Conservation (phyloP, 169 alveolate genomes). For the Cyclospora cayetanensis region DNA sequence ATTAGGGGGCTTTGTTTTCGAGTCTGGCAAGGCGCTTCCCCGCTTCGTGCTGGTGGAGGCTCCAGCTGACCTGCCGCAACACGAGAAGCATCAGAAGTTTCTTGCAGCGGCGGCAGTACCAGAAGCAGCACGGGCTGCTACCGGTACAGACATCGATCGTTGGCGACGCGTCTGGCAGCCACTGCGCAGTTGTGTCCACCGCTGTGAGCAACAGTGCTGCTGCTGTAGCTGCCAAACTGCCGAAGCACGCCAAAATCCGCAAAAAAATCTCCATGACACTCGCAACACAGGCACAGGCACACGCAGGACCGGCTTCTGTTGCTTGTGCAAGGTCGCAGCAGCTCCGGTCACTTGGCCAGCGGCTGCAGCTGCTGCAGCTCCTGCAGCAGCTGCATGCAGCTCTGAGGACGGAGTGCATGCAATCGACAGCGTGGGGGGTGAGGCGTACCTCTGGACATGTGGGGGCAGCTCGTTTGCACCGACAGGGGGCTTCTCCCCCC, state of each 20-base stretch:
- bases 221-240: neutral
- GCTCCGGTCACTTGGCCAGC: conserved; percentile 43
- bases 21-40: neutral
- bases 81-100: conserved; percentile 23
- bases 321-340: conserved; percentile 29
- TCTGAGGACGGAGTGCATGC: conserved; percentile 3
- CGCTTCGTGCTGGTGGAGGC: conserved; percentile 1
- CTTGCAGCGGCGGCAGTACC: conserved; percentile 11
- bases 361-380: conserved; percentile 27
- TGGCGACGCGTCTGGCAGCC: conserved; percentile 25
- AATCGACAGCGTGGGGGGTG: conserved; percentile 19
- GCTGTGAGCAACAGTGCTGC: neutral
- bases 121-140: neutral
- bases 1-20: conserved; percentile 32
- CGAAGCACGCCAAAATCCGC: too few species aligned
- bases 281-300: neutral
- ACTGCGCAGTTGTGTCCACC: neutral
- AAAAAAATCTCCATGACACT: neutral
- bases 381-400: conserved; percentile 1
- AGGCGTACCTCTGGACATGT: conserved; percentile 39
- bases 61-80: conserved; percentile 1
- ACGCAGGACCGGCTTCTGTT: too few species aligned
- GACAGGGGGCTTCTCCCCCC: neutral
- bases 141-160: neutral
- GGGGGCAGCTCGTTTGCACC: neutral